Base-by-base conservation (phyloP, 2,329 filamentous ascomycete species). In the Fusarium fujikuroi region DNA sequence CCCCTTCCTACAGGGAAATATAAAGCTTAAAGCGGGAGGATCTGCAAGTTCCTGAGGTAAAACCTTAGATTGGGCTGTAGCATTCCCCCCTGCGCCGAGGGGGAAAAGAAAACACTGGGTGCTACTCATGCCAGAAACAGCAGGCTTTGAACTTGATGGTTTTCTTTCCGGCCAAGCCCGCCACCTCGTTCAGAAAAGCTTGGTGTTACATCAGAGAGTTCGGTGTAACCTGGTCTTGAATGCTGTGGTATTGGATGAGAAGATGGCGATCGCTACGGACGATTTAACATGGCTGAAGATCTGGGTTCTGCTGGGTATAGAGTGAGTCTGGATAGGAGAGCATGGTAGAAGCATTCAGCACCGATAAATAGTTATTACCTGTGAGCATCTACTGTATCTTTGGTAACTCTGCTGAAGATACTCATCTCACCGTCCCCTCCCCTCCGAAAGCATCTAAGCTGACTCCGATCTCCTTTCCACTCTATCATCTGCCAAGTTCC, bases 361-460 rank as follows among this genome's bases (percentile, higher is more conserved):
- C 28, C 9, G 0, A 15, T 7, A 28, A 2, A 14, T 7, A 21
- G 14, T 46, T 18, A 21, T 9, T 9, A 15, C 8, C 7, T 3
- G 18, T 21, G 23, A 28, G 2, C 21, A 28, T 28, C 2, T 46
- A 10, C 18, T 15, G 8, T 28, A 9, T 40, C 21, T 40, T n/a
- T n/a, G 0, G 5, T 7, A 9, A n/a, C 11, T 12, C 10, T 34
- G 34, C 14, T 52, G 5, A 12, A 30, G 19, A 21, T 30, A 2
- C 2, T 6, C 7, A 39, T 12, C 23, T 19, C 23, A 37, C 4
- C 3, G 7, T 34, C n/a, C 14, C 21, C 21, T 40, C 2, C 19
- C 18, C 36, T 5, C 25, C 37, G 8, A n/a, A 23, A n/a, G 19
- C 25, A 42, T 9, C 19, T 3, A 5, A 39, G 18, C 18, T 54